Evolutionary conservation across 345 rosid genomes (phyloP), one percentile per base, ranked within the genome.

Genomic region (Turritis glabra): DNA sequence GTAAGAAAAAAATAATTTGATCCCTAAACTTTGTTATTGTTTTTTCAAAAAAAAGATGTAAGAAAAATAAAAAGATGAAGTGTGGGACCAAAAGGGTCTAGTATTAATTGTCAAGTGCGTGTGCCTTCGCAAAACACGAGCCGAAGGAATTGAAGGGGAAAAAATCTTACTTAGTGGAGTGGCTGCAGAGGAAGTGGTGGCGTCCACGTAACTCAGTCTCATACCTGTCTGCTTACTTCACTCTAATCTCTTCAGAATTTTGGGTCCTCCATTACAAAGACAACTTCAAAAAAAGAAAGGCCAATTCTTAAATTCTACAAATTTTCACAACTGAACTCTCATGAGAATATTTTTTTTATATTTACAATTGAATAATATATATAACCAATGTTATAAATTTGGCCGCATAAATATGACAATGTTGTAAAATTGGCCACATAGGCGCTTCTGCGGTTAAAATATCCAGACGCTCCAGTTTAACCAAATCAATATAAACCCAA

Each of bases 131-230:
- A 55, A 69, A 51, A 61, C 64, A 43, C 41, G 51, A 61, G 58
- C 75, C 74, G 60, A n/a, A 51, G 18, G 27, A 22, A 57, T 22
- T 64, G 62, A 60, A 71, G 67, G 74, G 25, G 13, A 7, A 33
- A 41, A 62, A 57, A 79, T 74, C 59, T 58, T 26, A 55, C 51
- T 35, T 35, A 84, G 91, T 85, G 90, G 82, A 77, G 72, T 74
- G 87, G 61, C 83, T 88, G 90, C 64, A 77, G 23, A 77, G 72
- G 82, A 63, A 57, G 69, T 76, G 80, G 90, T 89, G 96, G 83
- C 55, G 40, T 86, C 88, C 91, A 86, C 84, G 75, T 80, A 83
- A 85, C 68, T 4, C 14, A 60, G 57, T 64, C 71, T 69, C 66
- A 53, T 81, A 77, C 32, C 37, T 77, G 67, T 77, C 80, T 77